phyloP scores from a whole-genome alignment of 257 asterid genomes.

The Thymus quinquecostatus region DNA sequence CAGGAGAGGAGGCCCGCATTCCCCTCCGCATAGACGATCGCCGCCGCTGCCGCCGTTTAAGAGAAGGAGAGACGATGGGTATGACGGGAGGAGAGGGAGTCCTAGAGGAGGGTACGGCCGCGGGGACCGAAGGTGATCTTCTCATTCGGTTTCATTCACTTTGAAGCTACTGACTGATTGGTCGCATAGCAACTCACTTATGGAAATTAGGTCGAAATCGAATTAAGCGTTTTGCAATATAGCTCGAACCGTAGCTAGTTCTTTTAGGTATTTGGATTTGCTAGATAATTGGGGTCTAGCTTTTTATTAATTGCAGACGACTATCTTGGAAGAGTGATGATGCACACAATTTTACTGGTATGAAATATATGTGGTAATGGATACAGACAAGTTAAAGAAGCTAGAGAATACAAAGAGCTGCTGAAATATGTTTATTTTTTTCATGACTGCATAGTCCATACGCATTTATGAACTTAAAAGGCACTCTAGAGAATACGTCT shows the following conservation, averaged over 20 bases:
- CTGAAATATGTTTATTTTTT: not conserved
- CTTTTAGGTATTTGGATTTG: not conserved
- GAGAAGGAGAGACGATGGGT: constrained; percentile 67
- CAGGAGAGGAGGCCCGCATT: constrained; percentile 37
- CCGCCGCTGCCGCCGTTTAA: constrained; percentile 29
- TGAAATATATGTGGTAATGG: not conserved
- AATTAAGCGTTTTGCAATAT: not conserved
- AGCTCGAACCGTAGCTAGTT: not conserved
- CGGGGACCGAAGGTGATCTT: constrained; percentile 31
- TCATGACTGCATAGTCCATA: not conserved
- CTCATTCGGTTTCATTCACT: not conserved
- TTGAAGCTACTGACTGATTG: not conserved
- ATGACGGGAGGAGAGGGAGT: constrained; percentile 53
- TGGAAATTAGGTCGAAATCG: not conserved
- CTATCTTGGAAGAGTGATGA: not conserved
- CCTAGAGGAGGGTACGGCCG: constrained; percentile 33
- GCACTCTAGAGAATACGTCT: not conserved
- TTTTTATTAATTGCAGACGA: not conserved
- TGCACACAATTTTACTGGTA: not conserved
- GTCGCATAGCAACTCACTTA: not conserved
- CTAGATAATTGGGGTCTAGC: not conserved
- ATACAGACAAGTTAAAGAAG: not conserved
- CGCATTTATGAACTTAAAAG: constrained; percentile 1
- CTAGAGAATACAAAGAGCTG: constrained; percentile 7
- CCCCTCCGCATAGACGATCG: constrained; percentile 47